Percentiles rank a stretch among this genome's conserved stretches.
These are phyloP conservation scores for Kwoniella dejecticola DNA, from an alignment of 768 basidiomycete species.

Conservation along the genomic window DNA sequence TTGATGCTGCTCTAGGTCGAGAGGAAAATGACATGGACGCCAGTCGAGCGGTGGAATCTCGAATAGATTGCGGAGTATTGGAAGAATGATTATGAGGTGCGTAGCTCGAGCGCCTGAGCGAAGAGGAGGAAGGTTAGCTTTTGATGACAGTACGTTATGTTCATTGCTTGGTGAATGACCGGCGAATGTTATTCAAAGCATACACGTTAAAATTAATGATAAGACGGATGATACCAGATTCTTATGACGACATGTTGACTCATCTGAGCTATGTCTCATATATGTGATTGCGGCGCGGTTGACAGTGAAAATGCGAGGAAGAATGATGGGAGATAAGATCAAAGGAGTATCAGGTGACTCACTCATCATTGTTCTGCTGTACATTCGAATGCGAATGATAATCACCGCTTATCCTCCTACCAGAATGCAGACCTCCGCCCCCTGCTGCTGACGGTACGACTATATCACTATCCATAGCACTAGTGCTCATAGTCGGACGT, in stretches of 20 bases:
- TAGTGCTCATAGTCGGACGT: neutral
- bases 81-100: conserved; percentile 18
- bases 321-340: neutral
- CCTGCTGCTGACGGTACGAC: neutral
- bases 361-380: conserved; percentile 2
- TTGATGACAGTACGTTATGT: too few species aligned
- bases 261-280: neutral
- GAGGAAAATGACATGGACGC: conserved; percentile 43
- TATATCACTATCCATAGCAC: conserved; percentile 1
- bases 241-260: neutral
- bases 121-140: neutral
- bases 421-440: neutral
- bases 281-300: too few species aligned
- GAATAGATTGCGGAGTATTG: conserved; percentile 39
- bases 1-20: conserved; percentile 23
- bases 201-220: too few species aligned
- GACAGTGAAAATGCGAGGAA: too few species aligned
- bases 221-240: too few species aligned
- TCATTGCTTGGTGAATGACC: too few species aligned
- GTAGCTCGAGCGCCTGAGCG: conserved; percentile 1
- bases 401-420: conserved; percentile 11
- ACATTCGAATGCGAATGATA: neutral
- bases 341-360: neutral
- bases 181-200: too few species aligned
- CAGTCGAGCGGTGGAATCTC: conserved; percentile 48